Evolutionary conservation across 1,139 yeast species (phyloP), one percentile per base, ranked within the genome.

Genomic region (Pneumocystis sp.): DNA sequence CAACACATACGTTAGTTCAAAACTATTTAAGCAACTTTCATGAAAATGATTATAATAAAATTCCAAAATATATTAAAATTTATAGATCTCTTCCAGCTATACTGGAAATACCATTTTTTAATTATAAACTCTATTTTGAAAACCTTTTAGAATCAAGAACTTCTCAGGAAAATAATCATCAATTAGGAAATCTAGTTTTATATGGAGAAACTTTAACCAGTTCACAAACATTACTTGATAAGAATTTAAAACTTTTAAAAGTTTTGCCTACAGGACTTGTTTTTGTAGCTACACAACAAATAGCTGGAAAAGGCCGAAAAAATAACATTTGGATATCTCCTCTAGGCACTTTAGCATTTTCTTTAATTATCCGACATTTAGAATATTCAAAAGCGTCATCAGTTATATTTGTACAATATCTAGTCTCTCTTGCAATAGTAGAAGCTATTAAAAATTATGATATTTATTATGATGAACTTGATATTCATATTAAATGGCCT

Each of bases 291-390:
- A 61, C 66, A 40, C 68, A 67, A 1, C 99, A 95, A 74, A 85
- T 89, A 0, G 82, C 90, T 0, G 99, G 98, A 0, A 80, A 95
- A 64, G 99, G 99, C 0, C 82, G 99, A 67, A 96, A 97, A 6
- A 95, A 95, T 1, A 95, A 95, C 71, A 85, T 85, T 1, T 95
- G 98, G 98, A 85, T 95, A 35, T 91, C 89, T 70, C 98, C 98
- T 0, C 81, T 82, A 50, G 99, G 99, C 7, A 96, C 90, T 0
- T 77, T 90, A 74, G 96, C 97, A 0, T 83, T 85, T 42, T 89
- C 97, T 0, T 81, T 85, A 0, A 81, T 89, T 6, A 75, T 89
- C 68, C 62, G 62, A 25, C 67, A 66, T 31, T 42, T 62, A 5
- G 89, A 25, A 88, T 91, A 0, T 66, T 77, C 15, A 70, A 72